Evolutionary conservation across 2,329 filamentous ascomycete species (phyloP), one percentile per base, ranked within the genome.

Genomic region (Hypomyces rosellus): DNA sequence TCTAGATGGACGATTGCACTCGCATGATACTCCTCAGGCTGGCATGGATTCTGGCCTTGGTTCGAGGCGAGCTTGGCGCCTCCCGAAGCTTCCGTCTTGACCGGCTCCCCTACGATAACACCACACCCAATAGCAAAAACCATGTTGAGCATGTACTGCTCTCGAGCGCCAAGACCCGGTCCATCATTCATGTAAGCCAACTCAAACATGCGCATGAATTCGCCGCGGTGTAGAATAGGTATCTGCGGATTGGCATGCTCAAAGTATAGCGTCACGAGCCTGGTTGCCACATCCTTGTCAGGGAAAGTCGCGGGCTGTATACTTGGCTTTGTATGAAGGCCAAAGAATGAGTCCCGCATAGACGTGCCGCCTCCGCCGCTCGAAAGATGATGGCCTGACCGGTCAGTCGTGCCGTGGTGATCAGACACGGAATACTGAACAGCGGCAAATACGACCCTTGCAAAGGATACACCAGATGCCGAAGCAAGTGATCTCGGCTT

Each of bases 161-260:
- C 90, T 48, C 86, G 79, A 4, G 89, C 81, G 2, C 86, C 87
- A 22, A 86, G 78, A 48, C 80, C 77, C 52, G 81, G 80, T 43
- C 81, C 77, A 16, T 86, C 81, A 1, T 81, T 78, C 4, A 80
- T 76, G 66, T 96, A 96, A 0, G 89, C 88, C 42, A 82, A 80
- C 48, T 95, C 85, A 64, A 96, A 88, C 70, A 95, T 82, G 42
- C 86, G 80, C 84, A 90, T 89, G 62, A 96, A 97, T 59, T 96
- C 89, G 33, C 80, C 85, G 36, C 88, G 84, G 64, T 97, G 92
- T 45, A 97, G 74, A 40, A 96, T 89, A 0, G 92, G 92, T 57
- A 96, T 95, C 67, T 97, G 92, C 4, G 92, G 91, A 65, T 97
- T 97, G 1, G 92, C 89, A 65, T 96, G 88, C 69, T 96, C 89